A percentile compares a stretch with the other conserved stretches of the same genome.
Conservation (phyloP, 2,329 filamentous ascomycete genomes). For the Nothophoma quercina region DNA sequence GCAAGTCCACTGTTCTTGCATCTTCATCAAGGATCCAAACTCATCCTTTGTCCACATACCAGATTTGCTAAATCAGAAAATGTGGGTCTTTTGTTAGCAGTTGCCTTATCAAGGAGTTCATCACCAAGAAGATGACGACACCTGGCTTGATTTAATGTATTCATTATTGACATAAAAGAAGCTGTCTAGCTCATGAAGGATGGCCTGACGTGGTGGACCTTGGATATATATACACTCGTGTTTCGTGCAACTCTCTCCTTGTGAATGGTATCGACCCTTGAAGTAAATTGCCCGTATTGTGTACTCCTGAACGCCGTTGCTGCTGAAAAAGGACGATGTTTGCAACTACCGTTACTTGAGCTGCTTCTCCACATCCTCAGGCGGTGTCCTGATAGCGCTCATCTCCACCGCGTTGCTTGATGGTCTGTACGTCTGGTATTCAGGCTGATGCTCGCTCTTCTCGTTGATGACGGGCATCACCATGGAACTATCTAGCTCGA, state of each 20-base stretch:
- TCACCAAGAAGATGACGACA: background rate
- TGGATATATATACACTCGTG: slow-evolving; percentile 3
- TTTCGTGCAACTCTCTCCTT: background rate
- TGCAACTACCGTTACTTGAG: slow-evolving; percentile 1
- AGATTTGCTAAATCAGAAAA: no score
- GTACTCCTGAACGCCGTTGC: slow-evolving; percentile 5
- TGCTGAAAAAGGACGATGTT: background rate
- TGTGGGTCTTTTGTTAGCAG: no score
- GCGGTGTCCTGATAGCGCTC: slow-evolving; percentile 30
- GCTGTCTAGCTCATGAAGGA: slow-evolving; percentile 10
- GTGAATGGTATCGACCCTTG: slow-evolving; percentile 14
- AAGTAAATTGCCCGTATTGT: background rate
- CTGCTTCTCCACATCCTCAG: slow-evolving; percentile 33
- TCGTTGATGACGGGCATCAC: slow-evolving; percentile 23
- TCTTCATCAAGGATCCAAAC: no score
- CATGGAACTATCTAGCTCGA: slow-evolving; percentile 30
- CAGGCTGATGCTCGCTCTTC: slow-evolving; percentile 19
- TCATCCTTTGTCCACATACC: no score
- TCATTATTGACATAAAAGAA: background rate
- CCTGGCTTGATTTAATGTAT: background rate
- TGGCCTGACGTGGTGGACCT: background rate
- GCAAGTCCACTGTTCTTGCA: no score
- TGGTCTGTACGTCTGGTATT: slow-evolving; percentile 40
- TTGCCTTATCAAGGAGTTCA: no score
- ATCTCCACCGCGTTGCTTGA: slow-evolving; percentile 27